These are phyloP conservation scores for Lasiodiplodia sp. DNA, from an alignment of 2,329 filamentous ascomycete species.

Conservation along the genomic window DNA sequence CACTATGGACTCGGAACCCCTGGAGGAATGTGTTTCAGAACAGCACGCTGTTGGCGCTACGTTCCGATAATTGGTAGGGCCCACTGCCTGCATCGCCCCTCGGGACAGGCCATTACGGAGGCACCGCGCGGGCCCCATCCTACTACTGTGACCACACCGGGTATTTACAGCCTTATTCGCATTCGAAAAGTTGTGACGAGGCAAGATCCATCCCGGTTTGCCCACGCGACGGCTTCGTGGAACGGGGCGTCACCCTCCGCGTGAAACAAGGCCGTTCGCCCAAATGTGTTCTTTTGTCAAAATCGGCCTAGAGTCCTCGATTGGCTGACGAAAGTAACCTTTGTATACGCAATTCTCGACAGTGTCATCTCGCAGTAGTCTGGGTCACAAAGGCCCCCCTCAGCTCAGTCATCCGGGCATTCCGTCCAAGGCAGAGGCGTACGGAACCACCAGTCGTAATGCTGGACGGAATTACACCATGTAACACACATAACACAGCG, in stretches of 20 bases:
- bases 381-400: not conserved
- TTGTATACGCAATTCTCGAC: not conserved
- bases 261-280: not conserved
- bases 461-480: not conserved
- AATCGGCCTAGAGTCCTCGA: not conserved
- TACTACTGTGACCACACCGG: not conserved
- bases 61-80: not conserved
- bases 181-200: not conserved
- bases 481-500: not conserved
- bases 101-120: not conserved
- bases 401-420: not conserved
- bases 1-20: not conserved
- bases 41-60: not conserved
- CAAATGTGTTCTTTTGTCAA: not conserved
- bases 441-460: not conserved
- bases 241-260: not conserved
- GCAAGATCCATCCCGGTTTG: not conserved
- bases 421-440: not conserved
- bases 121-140: not conserved
- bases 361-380: not conserved
- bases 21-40: not conserved
- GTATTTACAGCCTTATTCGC: not conserved
- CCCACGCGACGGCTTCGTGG: not conserved
- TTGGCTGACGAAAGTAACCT: not conserved
- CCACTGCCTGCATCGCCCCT: not conserved